phyloP scores from a whole-genome alignment of 768 basidiomycete species.

The Kwoniella mangroviensis region DNA sequence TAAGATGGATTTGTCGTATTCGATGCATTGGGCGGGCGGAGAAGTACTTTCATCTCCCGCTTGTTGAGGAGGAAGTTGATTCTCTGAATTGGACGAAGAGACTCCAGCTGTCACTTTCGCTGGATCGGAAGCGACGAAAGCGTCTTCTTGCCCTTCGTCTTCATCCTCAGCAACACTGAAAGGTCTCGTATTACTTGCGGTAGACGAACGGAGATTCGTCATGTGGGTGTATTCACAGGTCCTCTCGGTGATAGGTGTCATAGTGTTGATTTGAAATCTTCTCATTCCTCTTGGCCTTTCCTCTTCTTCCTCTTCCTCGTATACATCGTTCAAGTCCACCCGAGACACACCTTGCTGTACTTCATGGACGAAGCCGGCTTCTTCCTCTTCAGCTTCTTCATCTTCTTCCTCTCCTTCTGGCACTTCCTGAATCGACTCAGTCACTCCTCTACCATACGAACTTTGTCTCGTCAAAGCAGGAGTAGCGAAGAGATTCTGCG shows the following conservation, averaged over 20 bases:
- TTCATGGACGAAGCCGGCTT: constrained; percentile 20
- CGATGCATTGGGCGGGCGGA: not conserved
- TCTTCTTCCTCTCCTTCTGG: constrained; percentile 34
- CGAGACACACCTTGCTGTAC: constrained; percentile 28
- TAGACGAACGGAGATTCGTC: constrained; percentile 60
- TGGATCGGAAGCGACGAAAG: constrained; percentile 47
- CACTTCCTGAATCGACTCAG: constrained; percentile 13
- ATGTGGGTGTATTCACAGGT: constrained; percentile 82
- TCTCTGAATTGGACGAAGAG: constrained; percentile 22
- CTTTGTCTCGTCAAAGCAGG: constrained; percentile 29
- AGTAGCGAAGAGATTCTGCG: constrained; percentile 40
- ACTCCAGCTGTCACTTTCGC: not conserved
- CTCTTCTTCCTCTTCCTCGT: constrained; percentile 56
- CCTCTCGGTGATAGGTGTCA: constrained; percentile 97
- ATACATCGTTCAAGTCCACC: constrained; percentile 41
- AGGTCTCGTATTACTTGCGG: constrained; percentile 14
- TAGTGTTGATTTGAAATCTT: constrained; percentile 66
- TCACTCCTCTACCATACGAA: not conserved
- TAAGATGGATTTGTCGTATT: constrained; percentile 20
- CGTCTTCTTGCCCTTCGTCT: constrained; percentile 41
- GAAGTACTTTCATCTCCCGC: constrained; percentile 25
- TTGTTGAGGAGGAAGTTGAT: constrained; percentile 21
- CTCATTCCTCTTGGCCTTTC: constrained; percentile 37
- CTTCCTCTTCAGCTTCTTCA: constrained; percentile 33
- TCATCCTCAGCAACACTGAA: constrained; percentile 31